Evolutionary conservation across 148 eudicot species (phyloP), one percentile per base, ranked within the genome.

Genomic region (Bassia scoparia): DNA sequence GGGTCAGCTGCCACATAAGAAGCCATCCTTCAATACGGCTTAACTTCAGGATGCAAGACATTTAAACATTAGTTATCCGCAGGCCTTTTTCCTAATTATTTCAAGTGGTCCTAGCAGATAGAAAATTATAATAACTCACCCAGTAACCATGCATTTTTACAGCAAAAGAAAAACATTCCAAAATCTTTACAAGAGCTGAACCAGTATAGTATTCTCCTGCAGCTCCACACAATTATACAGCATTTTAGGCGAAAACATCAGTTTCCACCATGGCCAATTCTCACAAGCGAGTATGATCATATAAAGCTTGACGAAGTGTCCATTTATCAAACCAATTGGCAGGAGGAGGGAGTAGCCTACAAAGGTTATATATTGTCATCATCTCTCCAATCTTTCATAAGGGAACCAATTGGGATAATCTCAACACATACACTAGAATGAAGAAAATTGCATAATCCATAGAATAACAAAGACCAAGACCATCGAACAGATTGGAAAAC

Each of bases 11-110:
- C 92, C 68, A 95, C 84, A 59, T 84, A 92, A 24, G 88, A 73
- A 67, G 74, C 89, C 81, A 63, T 95, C 99, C 79, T 88, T 90
- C 63, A 92, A 67, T 24, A 92, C 49, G 86, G 82, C 84, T 84
- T 88, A 65, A 88, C 84, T 84, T 95, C 99, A 80, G 87, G 54
- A 84, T 95, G 84, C 60, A 70, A 50, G 67, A 38, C 61, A 72
- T 9, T 49, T 17, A 26, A 49, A 71, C 24, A 61, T 61, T 35
- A 49, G 70, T 66, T 12, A 38, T 53, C 54, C 21, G 12, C 70
- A 74, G 26, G 24, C 38, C 16, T 41, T 64, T 70, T n/a, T 8
- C 38, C 43, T 54, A 31, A 5, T 26, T 31, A 4, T 50, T 27
- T 2, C 21, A n/a, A 7, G n/a, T 18, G 60, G 27, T 23, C 48